Evolutionary conservation across 2,329 filamentous ascomycete species (phyloP), one percentile per base, ranked within the genome.

Genomic region (Ophidiomyces ophidiicola): DNA sequence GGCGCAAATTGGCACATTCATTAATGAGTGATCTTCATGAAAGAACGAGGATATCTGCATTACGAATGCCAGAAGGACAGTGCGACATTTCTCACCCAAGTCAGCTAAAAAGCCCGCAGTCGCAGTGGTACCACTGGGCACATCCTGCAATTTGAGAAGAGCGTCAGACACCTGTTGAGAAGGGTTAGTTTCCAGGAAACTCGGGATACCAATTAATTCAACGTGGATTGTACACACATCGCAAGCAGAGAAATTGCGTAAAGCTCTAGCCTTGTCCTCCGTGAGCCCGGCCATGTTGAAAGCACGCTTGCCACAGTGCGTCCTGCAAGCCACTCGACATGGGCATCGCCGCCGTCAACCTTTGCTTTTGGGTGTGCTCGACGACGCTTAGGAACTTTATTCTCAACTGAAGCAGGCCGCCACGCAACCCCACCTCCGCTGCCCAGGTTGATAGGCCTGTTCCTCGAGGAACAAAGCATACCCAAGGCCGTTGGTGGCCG

Each of bases 41-140:
- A 17, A 18, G 3, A 17, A 10, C 18, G 12, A 29, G 18, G 25
- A 15, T 10, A 17, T 21, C 7, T 38, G 12, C 14, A 25, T 10
- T 33, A n/a, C n/a, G n/a, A 12, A 10, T 19, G 24, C n/a, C 2
- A 36, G 19, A n/a, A n/a, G n/a, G n/a, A n/a, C n/a, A n/a, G n/a
- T n/a, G n/a, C n/a, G n/a, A n/a, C n/a, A n/a, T n/a, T n/a, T n/a
- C 54, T 48, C 55, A 76, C 72, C 53, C 37, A 77, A 65, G 53
- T 84, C 78, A 25, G 75, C 64, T 25, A 86, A 60, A 53, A 76
- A 78, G 39, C 82, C 81, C 18, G 76, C 78, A 32, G 72, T 69
- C 7, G 76, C 68, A 6, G 78, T 70, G 14, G 48, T 44, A 7
- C 59, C 60, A 18, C 51, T 39, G 4, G 54, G 47, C 3, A 50